A percentile compares a stretch with the other conserved stretches of the same genome.
phyloP scores from a whole-genome alignment of 1,139 yeast species.

The Pichia sp. region DNA sequence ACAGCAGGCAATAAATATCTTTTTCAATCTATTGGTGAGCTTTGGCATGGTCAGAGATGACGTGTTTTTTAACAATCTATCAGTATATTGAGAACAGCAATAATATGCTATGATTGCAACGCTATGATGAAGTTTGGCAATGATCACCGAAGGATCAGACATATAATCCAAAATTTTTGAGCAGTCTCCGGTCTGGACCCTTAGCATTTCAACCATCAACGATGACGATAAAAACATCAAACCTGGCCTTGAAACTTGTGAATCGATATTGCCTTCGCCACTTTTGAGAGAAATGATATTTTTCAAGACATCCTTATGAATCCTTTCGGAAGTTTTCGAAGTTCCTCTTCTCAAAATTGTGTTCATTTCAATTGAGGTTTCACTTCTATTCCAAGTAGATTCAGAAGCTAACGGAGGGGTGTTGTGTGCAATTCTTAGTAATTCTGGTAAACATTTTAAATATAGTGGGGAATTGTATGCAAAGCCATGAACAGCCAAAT shows the following conservation, averaged over 20 bases:
- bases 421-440: slow-evolving; percentile 74
- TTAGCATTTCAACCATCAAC: slow-evolving; percentile 67
- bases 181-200: slow-evolving; percentile 80
- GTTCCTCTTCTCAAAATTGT: slow-evolving; percentile 89
- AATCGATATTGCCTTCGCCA: slow-evolving; percentile 32
- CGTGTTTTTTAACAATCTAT: slow-evolving; percentile 31
- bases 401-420: slow-evolving; percentile 94
- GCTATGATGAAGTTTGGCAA: slow-evolving; percentile 68
- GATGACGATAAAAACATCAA: slow-evolving; percentile 87
- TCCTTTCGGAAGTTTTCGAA: slow-evolving; percentile 73
- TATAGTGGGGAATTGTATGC: slow-evolving; percentile 57
- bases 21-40: slow-evolving; percentile 69
- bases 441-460: slow-evolving; percentile 42
- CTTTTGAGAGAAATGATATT: slow-evolving; percentile 25
- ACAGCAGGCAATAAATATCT: slow-evolving; percentile 67
- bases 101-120: slow-evolving; percentile 63
- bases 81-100: slow-evolving; percentile 54
- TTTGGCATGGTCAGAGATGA: slow-evolving; percentile 49
- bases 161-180: slow-evolving; percentile 70
- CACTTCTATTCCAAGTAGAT: slow-evolving; percentile 78
- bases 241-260: slow-evolving; percentile 67
- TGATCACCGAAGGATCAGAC: slow-evolving; percentile 77
- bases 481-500: slow-evolving; percentile 88
- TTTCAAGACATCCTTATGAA: slow-evolving; percentile 55
- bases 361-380: slow-evolving; percentile 86